Percentiles rank a stretch among this genome's conserved stretches.
phyloP scores from a whole-genome alignment of 2,329 filamentous ascomycete species.

The Hypoxylon sp. region DNA sequence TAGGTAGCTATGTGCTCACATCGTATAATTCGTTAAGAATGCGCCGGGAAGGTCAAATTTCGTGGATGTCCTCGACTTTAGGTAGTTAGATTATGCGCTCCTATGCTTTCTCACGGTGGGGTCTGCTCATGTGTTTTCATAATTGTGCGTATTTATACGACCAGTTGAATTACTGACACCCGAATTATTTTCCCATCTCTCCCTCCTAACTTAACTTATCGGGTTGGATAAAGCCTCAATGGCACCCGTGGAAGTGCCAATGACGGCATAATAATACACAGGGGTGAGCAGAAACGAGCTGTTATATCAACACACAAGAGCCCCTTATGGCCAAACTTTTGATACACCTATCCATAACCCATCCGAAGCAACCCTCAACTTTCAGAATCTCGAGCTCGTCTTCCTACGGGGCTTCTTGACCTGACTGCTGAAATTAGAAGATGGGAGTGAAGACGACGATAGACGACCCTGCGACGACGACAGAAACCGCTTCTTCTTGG shows the following conservation, averaged over 20 bases:
- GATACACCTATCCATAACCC: background rate
- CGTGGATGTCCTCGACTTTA: background rate
- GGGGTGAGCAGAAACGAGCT: background rate
- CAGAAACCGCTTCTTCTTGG: constrained; percentile 15
- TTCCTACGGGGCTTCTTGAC: constrained; percentile 38
- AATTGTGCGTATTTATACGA: background rate
- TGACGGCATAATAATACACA: background rate
- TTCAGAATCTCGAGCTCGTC: constrained; percentile 39
- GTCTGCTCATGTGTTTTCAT: background rate
- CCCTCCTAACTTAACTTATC: background rate
- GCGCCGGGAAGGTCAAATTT: too few species aligned
- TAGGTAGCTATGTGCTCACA: too few species aligned
- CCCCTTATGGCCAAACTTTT: background rate
- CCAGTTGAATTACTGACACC: background rate
- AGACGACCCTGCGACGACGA: constrained; percentile 33
- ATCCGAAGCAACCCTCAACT: background rate
- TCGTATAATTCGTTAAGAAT: background rate
- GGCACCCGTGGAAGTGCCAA: background rate
- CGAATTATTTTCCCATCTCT: background rate
- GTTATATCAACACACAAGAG: background rate
- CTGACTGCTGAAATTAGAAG: constrained; percentile 7
- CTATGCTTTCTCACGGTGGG: too few species aligned
- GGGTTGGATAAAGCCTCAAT: background rate
- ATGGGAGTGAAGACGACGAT: constrained; percentile 10
- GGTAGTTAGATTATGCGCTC: background rate